Evolutionary conservation across 768 basidiomycete species (phyloP).

Genomic region (Xanthoconium stramineum): DNA sequence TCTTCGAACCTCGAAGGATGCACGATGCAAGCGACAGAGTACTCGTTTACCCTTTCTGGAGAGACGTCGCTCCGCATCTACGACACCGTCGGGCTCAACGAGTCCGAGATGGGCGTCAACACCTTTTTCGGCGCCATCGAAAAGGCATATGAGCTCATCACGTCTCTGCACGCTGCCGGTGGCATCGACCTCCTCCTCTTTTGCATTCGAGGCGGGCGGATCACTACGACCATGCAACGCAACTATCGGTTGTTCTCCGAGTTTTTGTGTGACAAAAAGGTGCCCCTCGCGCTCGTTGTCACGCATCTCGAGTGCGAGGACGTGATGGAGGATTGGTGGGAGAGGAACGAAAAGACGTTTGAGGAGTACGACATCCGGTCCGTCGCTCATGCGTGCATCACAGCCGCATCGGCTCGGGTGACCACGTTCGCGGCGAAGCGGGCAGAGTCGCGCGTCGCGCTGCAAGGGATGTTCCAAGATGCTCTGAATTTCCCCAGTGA

Average conservation of each 20-base stretch:
- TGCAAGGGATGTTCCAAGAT: not conserved
- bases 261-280: too few species aligned
- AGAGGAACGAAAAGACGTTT: too few species aligned
- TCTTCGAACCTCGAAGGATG: too few species aligned
- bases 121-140: slow-evolving; percentile 5
- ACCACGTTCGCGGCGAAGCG: not conserved
- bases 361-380: too few species aligned
- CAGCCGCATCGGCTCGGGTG: not conserved
- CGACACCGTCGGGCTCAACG: slow-evolving; percentile 7
- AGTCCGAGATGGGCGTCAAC: slow-evolving; percentile 4
- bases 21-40: not conserved
- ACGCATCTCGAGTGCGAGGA: too few species aligned
- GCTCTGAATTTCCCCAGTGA: not conserved
- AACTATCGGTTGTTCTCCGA: slow-evolving; percentile 8
- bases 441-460: not conserved
- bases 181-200: slow-evolving; percentile 7
- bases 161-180: not conserved
- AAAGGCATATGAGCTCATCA: slow-evolving; percentile 8
- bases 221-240: slow-evolving; percentile 4
- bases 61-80: not conserved
- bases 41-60: not conserved
- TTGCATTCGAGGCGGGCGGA: slow-evolving; percentile 5
- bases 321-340: too few species aligned
- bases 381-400: not conserved
- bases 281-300: too few species aligned